Percentiles rank a stretch among this genome's conserved stretches.
Evolutionary conservation across 2,329 filamentous ascomycete genomes (phyloP).

Genomic region (Hypoxylon sp.): DNA sequence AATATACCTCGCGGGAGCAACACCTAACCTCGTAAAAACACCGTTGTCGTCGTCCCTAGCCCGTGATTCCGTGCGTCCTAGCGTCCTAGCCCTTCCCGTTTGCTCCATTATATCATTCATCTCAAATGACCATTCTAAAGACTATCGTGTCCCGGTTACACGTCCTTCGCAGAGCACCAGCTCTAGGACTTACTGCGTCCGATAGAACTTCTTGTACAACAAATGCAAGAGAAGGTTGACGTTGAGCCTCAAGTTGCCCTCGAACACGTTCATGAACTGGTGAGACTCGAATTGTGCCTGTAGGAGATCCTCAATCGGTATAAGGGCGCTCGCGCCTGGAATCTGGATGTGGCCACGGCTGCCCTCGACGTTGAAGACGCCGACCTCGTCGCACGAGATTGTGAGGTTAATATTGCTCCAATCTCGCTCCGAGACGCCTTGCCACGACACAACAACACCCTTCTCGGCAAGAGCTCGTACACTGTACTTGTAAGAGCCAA

Average conservation of each 20-base stretch:
- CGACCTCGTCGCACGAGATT: constrained; percentile 93
- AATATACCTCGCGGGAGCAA: constrained; percentile 25
- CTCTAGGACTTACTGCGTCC: constrained; percentile 68
- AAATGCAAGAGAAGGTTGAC: constrained; percentile 97
- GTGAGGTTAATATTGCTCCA: constrained; percentile 96
- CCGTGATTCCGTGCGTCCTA: constrained; percentile 43
- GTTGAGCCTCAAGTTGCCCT: constrained; percentile 87
- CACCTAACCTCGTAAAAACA: constrained; percentile 40
- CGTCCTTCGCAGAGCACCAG: constrained; percentile 20
- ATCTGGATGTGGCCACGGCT: constrained; percentile 95
- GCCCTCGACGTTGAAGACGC: constrained; percentile 93
- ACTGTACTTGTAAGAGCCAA: constrained; percentile 97
- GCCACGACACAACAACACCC: constrained; percentile 94
- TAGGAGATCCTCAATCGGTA: constrained; percentile 92
- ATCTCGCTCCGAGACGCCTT: constrained; percentile 83
- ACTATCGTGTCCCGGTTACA: background rate
- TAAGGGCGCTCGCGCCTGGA: constrained; percentile 88
- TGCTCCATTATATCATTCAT: constrained; percentile 27
- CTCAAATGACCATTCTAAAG: constrained; percentile 20
- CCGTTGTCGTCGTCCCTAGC: constrained; percentile 38
- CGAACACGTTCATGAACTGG: constrained; percentile 96
- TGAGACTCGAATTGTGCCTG: constrained; percentile 98
- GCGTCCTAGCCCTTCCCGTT: constrained; percentile 14
- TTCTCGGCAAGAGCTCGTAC: constrained; percentile 91
- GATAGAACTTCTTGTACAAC: constrained; percentile 99